A percentile compares a stretch with the other conserved stretches of the same genome.
These are phyloP conservation scores for Eucalyptus grandis DNA, from an alignment of 345 rosid genomes.

Conservation along the genomic window DNA sequence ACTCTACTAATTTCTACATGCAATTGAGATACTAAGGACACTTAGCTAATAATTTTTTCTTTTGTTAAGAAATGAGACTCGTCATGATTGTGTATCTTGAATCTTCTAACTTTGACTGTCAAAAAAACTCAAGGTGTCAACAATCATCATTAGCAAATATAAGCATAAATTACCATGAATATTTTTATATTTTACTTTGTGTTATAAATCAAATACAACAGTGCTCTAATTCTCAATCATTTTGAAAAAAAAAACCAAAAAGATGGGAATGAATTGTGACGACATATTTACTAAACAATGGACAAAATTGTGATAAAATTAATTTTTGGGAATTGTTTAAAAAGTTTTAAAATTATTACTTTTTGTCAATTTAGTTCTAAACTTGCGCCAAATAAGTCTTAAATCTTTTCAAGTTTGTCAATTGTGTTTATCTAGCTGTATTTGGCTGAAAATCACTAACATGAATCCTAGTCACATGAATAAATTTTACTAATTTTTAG, in stretches of 20 bases:
- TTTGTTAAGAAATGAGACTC: too few species aligned
- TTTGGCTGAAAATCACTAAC: too few species aligned
- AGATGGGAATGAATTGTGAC: neutral
- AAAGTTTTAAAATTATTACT: too few species aligned
- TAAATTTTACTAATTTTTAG: too few species aligned
- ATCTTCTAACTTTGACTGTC: too few species aligned
- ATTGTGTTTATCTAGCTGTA: fast-evolving
- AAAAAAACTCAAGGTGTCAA: neutral
- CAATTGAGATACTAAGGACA: neutral
- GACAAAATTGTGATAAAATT: too few species aligned
- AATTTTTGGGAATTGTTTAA: too few species aligned
- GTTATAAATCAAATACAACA: neutral
- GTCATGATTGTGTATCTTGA: too few species aligned
- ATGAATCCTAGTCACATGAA: too few species aligned
- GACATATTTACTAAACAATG: neutral
- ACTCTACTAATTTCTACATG: neutral
- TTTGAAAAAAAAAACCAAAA: neutral
- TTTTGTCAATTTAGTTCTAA: too few species aligned
- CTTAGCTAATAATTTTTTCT: neutral
- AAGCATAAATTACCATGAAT: neutral
- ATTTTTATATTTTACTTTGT: neutral
- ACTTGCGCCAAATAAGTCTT: too few species aligned
- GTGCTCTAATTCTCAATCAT: neutral
- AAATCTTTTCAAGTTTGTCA: too few species aligned
- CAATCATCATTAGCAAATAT: neutral